phyloP scores from a whole-genome alignment of 106 monocot species.

The Allium cepa region DNA sequence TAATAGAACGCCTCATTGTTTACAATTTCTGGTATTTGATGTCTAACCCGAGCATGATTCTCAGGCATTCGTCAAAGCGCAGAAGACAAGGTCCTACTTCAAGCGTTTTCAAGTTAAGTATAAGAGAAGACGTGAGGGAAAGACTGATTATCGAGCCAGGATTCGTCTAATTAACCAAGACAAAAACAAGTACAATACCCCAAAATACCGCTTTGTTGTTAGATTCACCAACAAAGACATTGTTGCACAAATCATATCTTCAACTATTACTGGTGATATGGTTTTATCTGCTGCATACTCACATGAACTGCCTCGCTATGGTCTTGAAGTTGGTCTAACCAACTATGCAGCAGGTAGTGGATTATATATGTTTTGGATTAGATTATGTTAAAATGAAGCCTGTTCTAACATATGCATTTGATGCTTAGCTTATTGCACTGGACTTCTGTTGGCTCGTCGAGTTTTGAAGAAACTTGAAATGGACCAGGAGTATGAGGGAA shows the following conservation, averaged over 20 bases:
- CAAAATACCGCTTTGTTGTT: slow-evolving; percentile 88
- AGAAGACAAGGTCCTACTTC: slow-evolving; percentile 74
- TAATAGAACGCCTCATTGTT: too few relatives aligned
- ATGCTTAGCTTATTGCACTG: slow-evolving; percentile 74
- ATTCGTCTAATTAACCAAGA: slow-evolving; percentile 89
- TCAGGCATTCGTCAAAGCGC: slow-evolving; percentile 69
- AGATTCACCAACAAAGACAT: slow-evolving; percentile 89
- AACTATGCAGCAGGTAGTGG: slow-evolving; percentile 90
- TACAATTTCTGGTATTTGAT: too few relatives aligned
- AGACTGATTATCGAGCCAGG: slow-evolving; percentile 88
- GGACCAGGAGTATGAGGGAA: slow-evolving; percentile 88
- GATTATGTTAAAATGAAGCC: neutral
- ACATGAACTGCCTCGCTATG: slow-evolving; percentile 81
- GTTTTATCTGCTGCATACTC: slow-evolving; percentile 74
- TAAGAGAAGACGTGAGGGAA: slow-evolving; percentile 88
- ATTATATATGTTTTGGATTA: neutral
- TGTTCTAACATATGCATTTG: neutral
- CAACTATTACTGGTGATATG: slow-evolving; percentile 78
- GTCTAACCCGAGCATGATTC: neutral
- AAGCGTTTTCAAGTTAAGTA: slow-evolving; percentile 95
- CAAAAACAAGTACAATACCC: slow-evolving; percentile 93
- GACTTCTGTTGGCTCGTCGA: slow-evolving; percentile 88
- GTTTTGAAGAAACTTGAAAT: slow-evolving; percentile 72
- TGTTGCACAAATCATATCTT: slow-evolving; percentile 66
- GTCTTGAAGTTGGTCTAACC: slow-evolving; percentile 90